A percentile compares a stretch with the other conserved stretches of the same genome.
Evolutionary conservation across 805 yeast species (phyloP).

Genomic region (Starmerella etchellsii): DNA sequence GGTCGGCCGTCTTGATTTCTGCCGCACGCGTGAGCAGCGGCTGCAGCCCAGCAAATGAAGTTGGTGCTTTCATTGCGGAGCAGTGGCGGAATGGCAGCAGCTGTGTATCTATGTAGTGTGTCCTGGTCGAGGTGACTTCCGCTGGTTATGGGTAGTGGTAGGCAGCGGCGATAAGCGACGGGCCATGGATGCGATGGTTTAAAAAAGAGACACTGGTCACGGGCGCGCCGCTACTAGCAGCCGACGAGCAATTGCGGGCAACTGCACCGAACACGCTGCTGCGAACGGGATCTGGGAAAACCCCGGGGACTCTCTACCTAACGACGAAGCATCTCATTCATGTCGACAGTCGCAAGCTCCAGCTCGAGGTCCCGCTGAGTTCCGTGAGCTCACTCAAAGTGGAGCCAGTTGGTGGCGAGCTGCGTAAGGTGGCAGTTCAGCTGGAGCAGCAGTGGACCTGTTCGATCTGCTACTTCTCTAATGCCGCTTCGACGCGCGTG

Average conservation of each 20-base stretch:
- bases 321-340: constrained; percentile 64
- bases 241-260: background rate
- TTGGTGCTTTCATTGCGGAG: background rate
- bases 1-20: constrained; percentile 47
- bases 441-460: constrained; percentile 52
- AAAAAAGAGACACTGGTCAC: background rate
- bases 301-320: constrained; percentile 64
- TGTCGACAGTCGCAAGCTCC: constrained; percentile 37
- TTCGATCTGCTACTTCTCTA: constrained; percentile 72
- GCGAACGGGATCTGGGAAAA: constrained; percentile 32
- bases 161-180: too few relatives aligned
- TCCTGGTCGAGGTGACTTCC: too few relatives aligned
- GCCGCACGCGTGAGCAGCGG: constrained; percentile 33
- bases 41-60: constrained; percentile 20
- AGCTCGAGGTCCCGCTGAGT: background rate
- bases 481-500: constrained; percentile 33
- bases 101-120: too few relatives aligned
- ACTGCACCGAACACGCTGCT: constrained; percentile 2
- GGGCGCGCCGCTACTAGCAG: background rate
- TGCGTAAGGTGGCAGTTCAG: background rate
- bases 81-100: too few relatives aligned
- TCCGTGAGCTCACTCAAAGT: background rate
- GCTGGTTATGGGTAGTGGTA: too few relatives aligned
- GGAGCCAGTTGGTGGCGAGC: background rate
- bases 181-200: background rate